Evolutionary conservation across 2,329 filamentous ascomycete genomes (phyloP).

Genomic region (Fusarium setosum): DNA sequence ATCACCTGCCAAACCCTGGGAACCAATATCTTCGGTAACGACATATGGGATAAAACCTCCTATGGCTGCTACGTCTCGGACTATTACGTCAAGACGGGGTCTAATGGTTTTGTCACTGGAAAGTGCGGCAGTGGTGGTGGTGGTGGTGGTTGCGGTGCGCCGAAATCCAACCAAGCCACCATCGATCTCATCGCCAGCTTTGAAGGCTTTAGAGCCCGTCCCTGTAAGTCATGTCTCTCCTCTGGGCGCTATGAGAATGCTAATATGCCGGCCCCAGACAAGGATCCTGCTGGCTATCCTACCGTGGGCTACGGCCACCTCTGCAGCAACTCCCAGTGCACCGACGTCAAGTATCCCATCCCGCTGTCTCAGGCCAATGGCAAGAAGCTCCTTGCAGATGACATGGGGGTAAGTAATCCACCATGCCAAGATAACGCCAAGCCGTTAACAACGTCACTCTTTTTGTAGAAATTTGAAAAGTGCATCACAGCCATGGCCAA

Average conservation of each 20-base stretch:
- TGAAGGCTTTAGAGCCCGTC: conserved; percentile 20
- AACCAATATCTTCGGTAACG: conserved; percentile 2
- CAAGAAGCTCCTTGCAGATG: conserved; percentile 49
- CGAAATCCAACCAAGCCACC: conserved; percentile 23
- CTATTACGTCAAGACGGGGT: conserved; percentile 14
- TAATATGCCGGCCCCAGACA: conserved; percentile 11
- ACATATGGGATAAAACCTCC: conserved; percentile 14
- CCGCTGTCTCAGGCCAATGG: conserved; percentile 56
- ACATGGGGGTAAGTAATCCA: conserved; percentile 17
- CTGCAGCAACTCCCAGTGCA: conserved; percentile 54
- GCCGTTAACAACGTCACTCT: no score
- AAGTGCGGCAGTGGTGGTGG: neutral
- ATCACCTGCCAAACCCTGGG: conserved; percentile 13
- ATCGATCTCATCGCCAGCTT: conserved; percentile 19
- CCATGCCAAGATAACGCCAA: neutral
- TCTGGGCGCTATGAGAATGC: neutral
- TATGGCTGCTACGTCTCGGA: conserved; percentile 18
- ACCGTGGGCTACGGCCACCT: conserved; percentile 64
- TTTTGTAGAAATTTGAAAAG: conserved; percentile 8
- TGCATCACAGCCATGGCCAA: conserved; percentile 13
- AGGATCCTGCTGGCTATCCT: conserved; percentile 57
- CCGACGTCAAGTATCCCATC: conserved; percentile 58
- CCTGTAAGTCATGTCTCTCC: conserved; percentile 15
- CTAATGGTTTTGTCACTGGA: neutral
- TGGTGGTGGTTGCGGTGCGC: neutral